Base-by-base conservation (phyloP, 352 stramenopile genomes). In the Pelagophyceae sp. region DNA sequence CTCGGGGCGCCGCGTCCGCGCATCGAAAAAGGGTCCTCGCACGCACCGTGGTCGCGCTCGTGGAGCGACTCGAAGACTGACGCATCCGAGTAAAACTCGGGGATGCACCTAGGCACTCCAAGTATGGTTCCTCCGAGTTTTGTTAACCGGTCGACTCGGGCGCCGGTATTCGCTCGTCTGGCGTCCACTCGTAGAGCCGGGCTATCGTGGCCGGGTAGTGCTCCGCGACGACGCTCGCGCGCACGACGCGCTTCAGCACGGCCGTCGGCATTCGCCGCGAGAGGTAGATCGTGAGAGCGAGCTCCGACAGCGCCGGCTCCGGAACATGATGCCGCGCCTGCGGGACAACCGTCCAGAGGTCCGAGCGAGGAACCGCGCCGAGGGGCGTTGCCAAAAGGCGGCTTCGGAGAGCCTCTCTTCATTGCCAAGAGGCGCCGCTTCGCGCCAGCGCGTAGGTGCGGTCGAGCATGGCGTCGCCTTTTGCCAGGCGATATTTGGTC, bases 281-380 rank as follows among this genome's bases (percentile, higher is more conserved):
- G 82, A 95, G 85, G 80, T 98, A 98, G 67, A 98, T 96, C 76
- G 92, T 95, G 79, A 94, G 96, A 1, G 94, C 98, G 45, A 98
- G 89, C 82, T 98, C 94, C 6, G 88, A 96, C 17, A 98, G 90
- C n/a, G 11, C 63, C 81, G 84, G 95, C 82, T 98, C 94, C 0
- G 93, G 92, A 32, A 98, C 90, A 80, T 98, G 94, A 78, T 98
- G 93, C 63, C 27, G 37, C 6, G 6, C 11, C n/a, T n/a, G n/a
- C n/a, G n/a, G n/a, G n/a, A n/a, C n/a, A n/a, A n/a, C n/a, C n/a
- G n/a, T n/a, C n/a, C n/a, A n/a, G n/a, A n/a, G n/a, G n/a, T n/a
- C n/a, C n/a, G n/a, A n/a, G n/a, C n/a, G n/a, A n/a, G n/a, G n/a
- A n/a, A n/a, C n/a, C n/a, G n/a, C n/a, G n/a, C n/a, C n/a, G n/a